These are phyloP conservation scores for Macadamia integrifolia DNA, from an alignment of 164 flowering plant species.

Conservation along the genomic window DNA sequence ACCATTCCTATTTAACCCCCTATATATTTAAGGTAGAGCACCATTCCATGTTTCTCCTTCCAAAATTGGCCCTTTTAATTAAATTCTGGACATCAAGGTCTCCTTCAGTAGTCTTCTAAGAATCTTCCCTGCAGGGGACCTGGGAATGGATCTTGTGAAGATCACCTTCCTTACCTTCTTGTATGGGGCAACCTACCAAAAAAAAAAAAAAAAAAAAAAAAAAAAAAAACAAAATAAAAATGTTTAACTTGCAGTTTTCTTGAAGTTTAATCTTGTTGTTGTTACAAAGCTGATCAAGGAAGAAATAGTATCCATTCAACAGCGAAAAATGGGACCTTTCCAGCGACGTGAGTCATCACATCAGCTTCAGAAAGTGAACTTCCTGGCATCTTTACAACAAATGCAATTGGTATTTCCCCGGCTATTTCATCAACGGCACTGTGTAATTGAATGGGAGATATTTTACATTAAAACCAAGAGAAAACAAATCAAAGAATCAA, in stretches of 20 bases:
- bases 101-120: slow-evolving; percentile 50
- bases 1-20: no score
- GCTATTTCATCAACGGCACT: slow-evolving; percentile 45
- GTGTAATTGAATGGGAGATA: background rate
- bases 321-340: slow-evolving; percentile 30
- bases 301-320: background rate
- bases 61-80: slow-evolving; percentile 1
- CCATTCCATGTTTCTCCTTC: no score
- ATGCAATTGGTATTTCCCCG: slow-evolving; percentile 74
- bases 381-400: slow-evolving; percentile 46
- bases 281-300: background rate
- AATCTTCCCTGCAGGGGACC: slow-evolving; percentile 75
- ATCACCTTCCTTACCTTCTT: slow-evolving; percentile 69
- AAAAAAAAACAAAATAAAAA: background rate
- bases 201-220: no score
- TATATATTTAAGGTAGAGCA: no score
- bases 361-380: slow-evolving; percentile 32
- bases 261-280: background rate
- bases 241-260: background rate
- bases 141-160: slow-evolving; percentile 52
- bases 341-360: slow-evolving; percentile 43
- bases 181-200: slow-evolving; percentile 72
- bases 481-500: background rate
- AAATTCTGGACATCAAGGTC: slow-evolving; percentile 38
- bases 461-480: background rate